Evolutionary conservation across 257 asterid genomes (phyloP).

Genomic region (Ilex asprella): DNA sequence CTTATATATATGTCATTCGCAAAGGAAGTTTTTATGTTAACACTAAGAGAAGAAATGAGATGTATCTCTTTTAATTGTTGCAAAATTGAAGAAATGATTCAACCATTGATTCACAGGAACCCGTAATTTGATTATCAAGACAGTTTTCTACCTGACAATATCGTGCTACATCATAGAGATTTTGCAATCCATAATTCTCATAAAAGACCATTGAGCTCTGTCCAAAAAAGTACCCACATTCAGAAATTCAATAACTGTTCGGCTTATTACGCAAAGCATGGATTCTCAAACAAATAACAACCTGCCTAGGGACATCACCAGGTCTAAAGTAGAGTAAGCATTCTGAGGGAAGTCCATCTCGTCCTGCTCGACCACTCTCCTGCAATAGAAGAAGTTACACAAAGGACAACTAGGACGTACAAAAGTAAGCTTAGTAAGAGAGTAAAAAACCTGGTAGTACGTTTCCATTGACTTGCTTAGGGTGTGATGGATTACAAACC

Average conservation of each 20-base stretch:
- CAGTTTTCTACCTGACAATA: constrained; percentile 71
- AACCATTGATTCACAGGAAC: neutral
- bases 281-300: constrained; percentile 18
- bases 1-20: too few species aligned
- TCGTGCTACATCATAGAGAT: constrained; percentile 78
- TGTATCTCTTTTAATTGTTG: too few species aligned
- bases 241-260: constrained; percentile 13
- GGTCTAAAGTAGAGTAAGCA: constrained; percentile 88
- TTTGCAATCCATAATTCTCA: constrained; percentile 87
- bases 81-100: too few species aligned
- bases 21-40: too few species aligned
- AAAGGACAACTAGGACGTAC: constrained; percentile 18
- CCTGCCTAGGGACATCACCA: constrained; percentile 96
- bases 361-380: constrained; percentile 99
- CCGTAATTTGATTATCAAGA: constrained; percentile 6
- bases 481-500: constrained; percentile 98
- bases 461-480: constrained; percentile 99
- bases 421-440: constrained; percentile 18
- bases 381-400: constrained; percentile 28
- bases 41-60: too few species aligned
- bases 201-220: constrained; percentile 99
- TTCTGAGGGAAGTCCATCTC: constrained; percentile 99
- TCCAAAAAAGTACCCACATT: constrained; percentile 16
- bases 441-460: constrained; percentile 76
- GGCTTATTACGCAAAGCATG: constrained; percentile 7